Evolutionary conservation across 768 basidiomycete genomes (phyloP).

Genomic region (Boletus huronensis): DNA sequence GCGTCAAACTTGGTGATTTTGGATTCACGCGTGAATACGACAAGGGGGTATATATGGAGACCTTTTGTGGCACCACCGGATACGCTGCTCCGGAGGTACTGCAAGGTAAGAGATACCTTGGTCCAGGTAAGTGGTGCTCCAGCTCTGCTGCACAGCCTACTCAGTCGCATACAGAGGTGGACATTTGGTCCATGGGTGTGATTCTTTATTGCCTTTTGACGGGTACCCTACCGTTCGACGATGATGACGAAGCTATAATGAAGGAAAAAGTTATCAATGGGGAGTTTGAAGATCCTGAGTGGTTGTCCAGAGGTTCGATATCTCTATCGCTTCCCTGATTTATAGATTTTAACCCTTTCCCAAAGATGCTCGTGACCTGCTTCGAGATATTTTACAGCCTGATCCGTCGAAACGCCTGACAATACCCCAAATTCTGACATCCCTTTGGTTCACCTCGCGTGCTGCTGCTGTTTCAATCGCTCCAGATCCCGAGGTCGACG

Average conservation of each 20-base stretch:
- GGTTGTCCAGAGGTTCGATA: slow-evolving; percentile 77
- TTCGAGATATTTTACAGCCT: slow-evolving; percentile 70
- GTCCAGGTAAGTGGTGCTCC: slow-evolving; percentile 60
- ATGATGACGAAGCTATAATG: slow-evolving; percentile 85
- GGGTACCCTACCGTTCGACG: slow-evolving; percentile 86
- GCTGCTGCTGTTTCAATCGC: slow-evolving; percentile 1
- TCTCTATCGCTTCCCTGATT: neutral
- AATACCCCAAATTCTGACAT: slow-evolving; percentile 81
- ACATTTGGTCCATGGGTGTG: slow-evolving; percentile 92
- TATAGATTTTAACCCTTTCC: slow-evolving; percentile 4
- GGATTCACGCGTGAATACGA: slow-evolving; percentile 95
- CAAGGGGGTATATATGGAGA: slow-evolving; percentile 74
- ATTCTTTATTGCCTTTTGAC: slow-evolving; percentile 89
- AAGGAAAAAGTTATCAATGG: slow-evolving; percentile 78
- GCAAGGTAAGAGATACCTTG: slow-evolving; percentile 81
- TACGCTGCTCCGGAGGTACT: slow-evolving; percentile 95
- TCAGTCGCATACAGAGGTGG: slow-evolving; percentile 66
- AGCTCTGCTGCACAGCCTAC: neutral
- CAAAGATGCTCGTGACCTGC: slow-evolving; percentile 81
- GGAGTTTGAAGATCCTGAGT: slow-evolving; percentile 88
- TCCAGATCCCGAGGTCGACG: slow-evolving; percentile 11
- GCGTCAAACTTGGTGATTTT: slow-evolving; percentile 92
- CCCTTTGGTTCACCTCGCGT: slow-evolving; percentile 75
- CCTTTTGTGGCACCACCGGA: slow-evolving; percentile 93
- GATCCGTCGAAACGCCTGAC: slow-evolving; percentile 73